Evolutionary conservation across 2,329 filamentous ascomycete genomes (phyloP), one percentile per base, ranked within the genome.

Genomic region (Hymenoscyphus repandus): DNA sequence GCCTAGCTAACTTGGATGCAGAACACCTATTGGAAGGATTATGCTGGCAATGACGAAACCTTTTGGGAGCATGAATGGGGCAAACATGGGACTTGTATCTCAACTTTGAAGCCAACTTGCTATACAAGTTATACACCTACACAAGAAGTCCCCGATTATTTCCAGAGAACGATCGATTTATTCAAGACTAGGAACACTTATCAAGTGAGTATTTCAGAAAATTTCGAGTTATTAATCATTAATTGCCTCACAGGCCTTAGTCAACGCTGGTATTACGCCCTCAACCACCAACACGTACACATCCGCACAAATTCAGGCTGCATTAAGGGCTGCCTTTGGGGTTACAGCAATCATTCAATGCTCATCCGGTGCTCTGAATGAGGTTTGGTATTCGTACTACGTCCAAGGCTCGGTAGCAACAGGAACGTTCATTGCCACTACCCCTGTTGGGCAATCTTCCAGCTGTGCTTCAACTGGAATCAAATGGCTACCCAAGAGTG

Each of bases 51-150:
- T 38, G 79, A 85, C 57, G 78, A 84, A 57, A 69, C 70, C 10
- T 80, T 90, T 60, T 90, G 86, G 86, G 72, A 85, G 64, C 85
- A 89, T 64, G 86, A 90, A 67, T 90, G 82, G 80, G 73, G 75
- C 59, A 90, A 89, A 66, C 86, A 90, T 64, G 87, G 86, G 47
- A 78, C 75, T 15, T 90, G 86, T 68, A 79, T 89, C 57, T 82
- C 75, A 58, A 90, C 86, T 0, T 74, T 90, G 10, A 72, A 82
- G 36, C 79, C 85, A 0, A 67, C 69, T 17, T 90, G 86, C 72
- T 90, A 88, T 69, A 54, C 39, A 11, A 41, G 42, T 1, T 45
- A 52, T 41, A 48, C 41, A 18, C 17, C 49, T 17, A 47, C 27
- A 7, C 44, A 56, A 42, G 59, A 61, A 42, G 56, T 60, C 17